phyloP scores from a whole-genome alignment of 2,329 filamentous ascomycete genomes.

The Neofusicoccum cordaticola region DNA sequence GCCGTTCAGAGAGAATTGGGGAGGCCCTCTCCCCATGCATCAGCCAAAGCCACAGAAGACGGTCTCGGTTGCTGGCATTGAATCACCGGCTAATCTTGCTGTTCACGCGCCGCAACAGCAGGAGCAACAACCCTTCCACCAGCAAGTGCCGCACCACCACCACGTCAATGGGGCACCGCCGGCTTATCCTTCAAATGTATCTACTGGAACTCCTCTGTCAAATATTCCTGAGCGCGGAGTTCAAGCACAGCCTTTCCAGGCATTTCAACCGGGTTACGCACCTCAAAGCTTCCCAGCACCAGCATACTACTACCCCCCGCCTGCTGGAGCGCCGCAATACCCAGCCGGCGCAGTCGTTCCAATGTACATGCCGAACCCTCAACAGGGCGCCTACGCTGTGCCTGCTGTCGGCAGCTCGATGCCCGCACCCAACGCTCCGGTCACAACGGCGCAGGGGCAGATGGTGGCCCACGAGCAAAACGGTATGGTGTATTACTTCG shows the following conservation, averaged over 20 bases:
- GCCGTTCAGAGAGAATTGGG: conserved; percentile 59
- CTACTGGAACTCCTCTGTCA: conserved; percentile 76
- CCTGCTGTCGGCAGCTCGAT: conserved; percentile 27
- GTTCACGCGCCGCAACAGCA: conserved; percentile 61
- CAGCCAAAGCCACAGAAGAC: conserved; percentile 93
- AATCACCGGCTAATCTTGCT: conserved; percentile 68
- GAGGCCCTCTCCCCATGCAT: conserved; percentile 71
- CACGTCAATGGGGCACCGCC: conserved; percentile 64
- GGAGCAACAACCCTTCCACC: conserved; percentile 85
- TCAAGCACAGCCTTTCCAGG: conserved; percentile 84
- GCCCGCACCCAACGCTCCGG: conserved; percentile 20
- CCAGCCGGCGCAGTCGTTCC: conserved; percentile 50
- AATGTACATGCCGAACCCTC: conserved; percentile 57
- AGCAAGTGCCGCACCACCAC: conserved; percentile 79
- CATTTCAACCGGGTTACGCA: conserved; percentile 54
- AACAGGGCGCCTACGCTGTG: conserved; percentile 47
- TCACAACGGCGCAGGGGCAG: conserved; percentile 46
- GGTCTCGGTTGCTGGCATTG: conserved; percentile 88
- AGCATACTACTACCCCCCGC: conserved; percentile 66
- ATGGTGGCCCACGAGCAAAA: conserved; percentile 83
- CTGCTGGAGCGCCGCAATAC: conserved; percentile 36
- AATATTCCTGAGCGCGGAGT: conserved; percentile 92
- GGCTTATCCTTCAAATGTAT: conserved; percentile 65
- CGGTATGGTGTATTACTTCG: conserved; percentile 94
- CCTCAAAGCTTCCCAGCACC: conserved; percentile 40